These are phyloP conservation scores for Durotheca rogersii DNA, from an alignment of 495 filamentous ascomycete genomes.

Conservation along the genomic window DNA sequence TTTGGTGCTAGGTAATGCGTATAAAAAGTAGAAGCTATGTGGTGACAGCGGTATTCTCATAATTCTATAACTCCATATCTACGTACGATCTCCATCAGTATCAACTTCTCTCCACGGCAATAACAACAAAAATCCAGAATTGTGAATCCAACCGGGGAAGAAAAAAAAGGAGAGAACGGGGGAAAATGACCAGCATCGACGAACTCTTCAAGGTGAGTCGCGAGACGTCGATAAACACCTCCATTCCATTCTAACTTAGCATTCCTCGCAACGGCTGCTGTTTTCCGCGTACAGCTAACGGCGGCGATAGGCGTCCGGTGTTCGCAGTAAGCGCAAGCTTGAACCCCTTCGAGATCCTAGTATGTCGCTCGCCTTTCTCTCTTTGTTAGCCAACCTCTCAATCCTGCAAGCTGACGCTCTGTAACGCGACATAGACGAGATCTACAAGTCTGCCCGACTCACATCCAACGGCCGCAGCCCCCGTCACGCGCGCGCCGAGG, in stretches of 20 bases:
- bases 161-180: not conserved
- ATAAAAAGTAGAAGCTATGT: too few relatives aligned
- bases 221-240: too few relatives aligned
- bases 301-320: constrained; percentile 51
- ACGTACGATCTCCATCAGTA: too few relatives aligned
- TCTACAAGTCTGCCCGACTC: constrained; percentile 86
- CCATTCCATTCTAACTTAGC: too few relatives aligned
- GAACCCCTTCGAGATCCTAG: constrained; percentile 70
- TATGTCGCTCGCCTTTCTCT: constrained; percentile 44
- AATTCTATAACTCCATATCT: too few relatives aligned
- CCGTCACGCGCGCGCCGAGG: constrained; percentile 42
- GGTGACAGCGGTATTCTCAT: too few relatives aligned
- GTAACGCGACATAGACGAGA: constrained; percentile 52
- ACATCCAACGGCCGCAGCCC: constrained; percentile 48
- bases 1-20: too few relatives aligned
- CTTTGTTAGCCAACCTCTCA: not conserved
- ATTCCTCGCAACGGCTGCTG: too few relatives aligned
- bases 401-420: constrained; percentile 5
- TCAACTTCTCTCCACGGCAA: too few relatives aligned
- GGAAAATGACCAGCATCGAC: constrained; percentile 72
- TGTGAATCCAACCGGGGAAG: not conserved
- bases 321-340: constrained; percentile 71
- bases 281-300: constrained; percentile 21
- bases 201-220: constrained; percentile 76
- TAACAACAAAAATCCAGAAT: too few relatives aligned